Percentiles rank a stretch among this genome's conserved stretches.
Conservation (phyloP, 768 basidiomycete species). For the Coprinellus micaceus region DNA sequence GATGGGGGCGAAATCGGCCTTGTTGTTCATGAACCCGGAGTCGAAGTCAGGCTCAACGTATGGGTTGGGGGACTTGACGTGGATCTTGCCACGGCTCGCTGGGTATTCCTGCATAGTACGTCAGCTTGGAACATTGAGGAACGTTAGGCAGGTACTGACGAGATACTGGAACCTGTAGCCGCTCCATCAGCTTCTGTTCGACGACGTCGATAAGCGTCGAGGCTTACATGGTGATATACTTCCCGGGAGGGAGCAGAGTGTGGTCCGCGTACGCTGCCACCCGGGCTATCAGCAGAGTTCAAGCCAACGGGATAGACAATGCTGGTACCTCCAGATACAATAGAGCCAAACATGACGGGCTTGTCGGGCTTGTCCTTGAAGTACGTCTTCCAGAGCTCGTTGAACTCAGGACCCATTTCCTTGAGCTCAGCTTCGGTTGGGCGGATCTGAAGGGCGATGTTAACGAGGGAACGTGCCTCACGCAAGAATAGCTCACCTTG, state of each 20-base stretch:
- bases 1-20: conserved; percentile 72
- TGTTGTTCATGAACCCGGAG: conserved; percentile 77
- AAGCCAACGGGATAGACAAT: neutral
- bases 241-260: conserved; percentile 64
- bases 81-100: conserved; percentile 71
- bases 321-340: conserved; percentile 44
- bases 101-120: conserved; percentile 54
- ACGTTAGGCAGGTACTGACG: conserved; percentile 21
- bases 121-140: neutral
- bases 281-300: neutral
- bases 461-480: too few species aligned
- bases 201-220: neutral
- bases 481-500: conserved; percentile 49
- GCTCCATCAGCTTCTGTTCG: neutral
- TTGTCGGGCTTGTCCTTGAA: conserved; percentile 82
- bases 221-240: conserved; percentile 61
- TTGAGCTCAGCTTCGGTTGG: conserved; percentile 67
- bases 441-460: conserved; percentile 46
- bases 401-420: conserved; percentile 78
- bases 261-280: conserved; percentile 63
- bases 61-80: conserved; percentile 56
- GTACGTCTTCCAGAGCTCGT: conserved; percentile 62
- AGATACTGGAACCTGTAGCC: conserved; percentile 58
- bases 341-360: conserved; percentile 56
- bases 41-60: conserved; percentile 65